Evolutionary conservation across 1,284 basidiomycete genomes (phyloP), one percentile per base, ranked within the genome.

Genomic region (Anthracocystis walkeri): DNA sequence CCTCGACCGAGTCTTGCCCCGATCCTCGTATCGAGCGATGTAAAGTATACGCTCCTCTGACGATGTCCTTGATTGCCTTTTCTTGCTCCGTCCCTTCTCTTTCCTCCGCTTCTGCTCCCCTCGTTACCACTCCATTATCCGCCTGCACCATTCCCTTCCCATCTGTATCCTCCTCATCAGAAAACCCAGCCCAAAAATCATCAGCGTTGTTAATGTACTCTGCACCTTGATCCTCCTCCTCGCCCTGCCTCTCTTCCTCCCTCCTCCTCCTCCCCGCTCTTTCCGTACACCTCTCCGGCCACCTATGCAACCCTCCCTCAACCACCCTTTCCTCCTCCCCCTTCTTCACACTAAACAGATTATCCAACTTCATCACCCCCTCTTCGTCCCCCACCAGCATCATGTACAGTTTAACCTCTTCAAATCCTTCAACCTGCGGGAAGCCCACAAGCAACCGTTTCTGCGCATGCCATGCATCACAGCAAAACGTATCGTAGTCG

Each of bases 121-220:
- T 14, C 18, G 18, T 16, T 16, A 1, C 38, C 25, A n/a, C 14
- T 23, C 7, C 18, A 8, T 11, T 23, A 20, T 42, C 21, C 25
- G 29, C 11, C 10, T 46, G 31, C 27, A 25, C 49, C 18, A 45
- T n/a, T 29, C 16, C 29, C 7, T n/a, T 41, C 2, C 12, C 27
- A 7, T n/a, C 41, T 18, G 0, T 44, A 1, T 65, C 49, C 6
- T 62, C 71, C 1, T 75, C 68, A n/a, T 76, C 68, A 2, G 58
- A 65, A 31, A 57, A 72, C 2, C 74, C 74, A 11, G 55, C 60
- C 74, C 74, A 76, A 23, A 76, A 76, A 46, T 76, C 74, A 31
- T 76, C 56, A 4, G 74, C 61, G 31, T 76, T 55, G 14, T 42
- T 61, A n/a, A 76, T 76, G 33, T 72, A 76, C 25, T 76, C 74